phyloP scores from a whole-genome alignment of 2,329 filamentous ascomycete genomes.

The Fusarium proliferatum region DNA sequence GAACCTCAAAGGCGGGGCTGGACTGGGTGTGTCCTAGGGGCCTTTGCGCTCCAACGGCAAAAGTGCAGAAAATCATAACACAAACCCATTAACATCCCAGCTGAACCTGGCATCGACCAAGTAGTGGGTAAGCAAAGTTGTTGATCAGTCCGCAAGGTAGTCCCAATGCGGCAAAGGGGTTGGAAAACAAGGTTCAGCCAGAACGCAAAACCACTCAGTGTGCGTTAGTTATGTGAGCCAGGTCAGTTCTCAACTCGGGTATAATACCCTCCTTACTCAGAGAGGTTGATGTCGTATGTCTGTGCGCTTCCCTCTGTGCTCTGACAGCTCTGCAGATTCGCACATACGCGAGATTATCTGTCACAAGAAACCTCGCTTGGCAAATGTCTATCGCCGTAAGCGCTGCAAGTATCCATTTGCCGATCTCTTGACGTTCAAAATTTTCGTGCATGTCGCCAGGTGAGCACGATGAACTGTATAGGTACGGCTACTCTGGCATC shows the following conservation, averaged over 20 bases:
- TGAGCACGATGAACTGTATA: neutral
- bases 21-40: neutral
- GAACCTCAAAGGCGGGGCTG: neutral
- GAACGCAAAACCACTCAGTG: constrained; percentile 24
- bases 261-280: constrained; percentile 20
- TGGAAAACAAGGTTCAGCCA: constrained; percentile 37
- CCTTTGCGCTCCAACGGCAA: constrained; percentile 6
- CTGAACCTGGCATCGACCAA: constrained; percentile 19
- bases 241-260: constrained; percentile 27
- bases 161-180: constrained; percentile 30
- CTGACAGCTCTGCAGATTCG: constrained; percentile 23
- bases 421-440: constrained; percentile 1
- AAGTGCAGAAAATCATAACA: constrained; percentile 25
- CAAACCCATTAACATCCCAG: constrained; percentile 25
- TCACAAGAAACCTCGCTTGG: constrained; percentile 3
- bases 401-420: neutral
- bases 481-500: neutral
- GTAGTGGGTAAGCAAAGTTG: constrained; percentile 24
- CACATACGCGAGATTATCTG: constrained; percentile 26
- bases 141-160: constrained; percentile 24
- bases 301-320: constrained; percentile 23
- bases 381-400: constrained; percentile 1
- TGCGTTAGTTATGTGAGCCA: neutral
- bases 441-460: constrained; percentile 3
- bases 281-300: constrained; percentile 23